Percentiles rank a stretch among this genome's conserved stretches.
Conservation (phyloP, 1,284 basidiomycete species). For the Cryptococcus sp. region DNA sequence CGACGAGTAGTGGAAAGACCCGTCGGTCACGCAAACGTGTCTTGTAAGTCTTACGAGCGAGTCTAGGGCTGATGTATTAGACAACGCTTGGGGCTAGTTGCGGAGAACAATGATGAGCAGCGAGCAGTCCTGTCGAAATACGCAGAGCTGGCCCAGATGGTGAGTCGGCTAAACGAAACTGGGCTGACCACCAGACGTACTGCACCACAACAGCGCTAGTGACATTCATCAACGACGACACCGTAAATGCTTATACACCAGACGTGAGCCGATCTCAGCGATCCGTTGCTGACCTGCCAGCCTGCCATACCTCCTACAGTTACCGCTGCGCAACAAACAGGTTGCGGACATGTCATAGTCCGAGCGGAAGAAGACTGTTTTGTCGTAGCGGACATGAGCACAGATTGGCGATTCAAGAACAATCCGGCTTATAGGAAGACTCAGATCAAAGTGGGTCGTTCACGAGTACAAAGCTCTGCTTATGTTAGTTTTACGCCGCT, state of each 20-base stretch:
- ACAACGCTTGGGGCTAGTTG: slow-evolving; percentile 34
- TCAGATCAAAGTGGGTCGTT: slow-evolving; percentile 17
- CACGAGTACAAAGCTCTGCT: neutral
- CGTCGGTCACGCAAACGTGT: slow-evolving; percentile 19
- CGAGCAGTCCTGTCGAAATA: slow-evolving; percentile 41
- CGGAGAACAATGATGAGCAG: slow-evolving; percentile 22
- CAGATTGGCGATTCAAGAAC: slow-evolving; percentile 38
- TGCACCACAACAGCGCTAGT: slow-evolving; percentile 15
- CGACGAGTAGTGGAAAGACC: slow-evolving; percentile 16
- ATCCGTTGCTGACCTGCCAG: neutral
- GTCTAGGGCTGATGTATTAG: slow-evolving; percentile 3
- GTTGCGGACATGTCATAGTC: neutral
- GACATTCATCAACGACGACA: slow-evolving; percentile 14
- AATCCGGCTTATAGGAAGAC: slow-evolving; percentile 22
- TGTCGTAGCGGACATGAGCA: slow-evolving; percentile 28
- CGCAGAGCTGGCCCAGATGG: slow-evolving; percentile 36
- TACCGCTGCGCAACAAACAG: neutral
- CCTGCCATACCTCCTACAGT: neutral
- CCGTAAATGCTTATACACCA: neutral
- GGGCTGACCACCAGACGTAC: slow-evolving; percentile 18
- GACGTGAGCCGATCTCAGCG: neutral
- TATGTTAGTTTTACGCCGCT: slow-evolving; percentile 35
- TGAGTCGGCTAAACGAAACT: slow-evolving; percentile 12
- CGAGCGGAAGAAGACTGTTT: slow-evolving; percentile 15
- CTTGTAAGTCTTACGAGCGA: slow-evolving; percentile 15